Evolutionary conservation across 2,329 filamentous ascomycete species (phyloP).

Genomic region (Diplodia mutila): DNA sequence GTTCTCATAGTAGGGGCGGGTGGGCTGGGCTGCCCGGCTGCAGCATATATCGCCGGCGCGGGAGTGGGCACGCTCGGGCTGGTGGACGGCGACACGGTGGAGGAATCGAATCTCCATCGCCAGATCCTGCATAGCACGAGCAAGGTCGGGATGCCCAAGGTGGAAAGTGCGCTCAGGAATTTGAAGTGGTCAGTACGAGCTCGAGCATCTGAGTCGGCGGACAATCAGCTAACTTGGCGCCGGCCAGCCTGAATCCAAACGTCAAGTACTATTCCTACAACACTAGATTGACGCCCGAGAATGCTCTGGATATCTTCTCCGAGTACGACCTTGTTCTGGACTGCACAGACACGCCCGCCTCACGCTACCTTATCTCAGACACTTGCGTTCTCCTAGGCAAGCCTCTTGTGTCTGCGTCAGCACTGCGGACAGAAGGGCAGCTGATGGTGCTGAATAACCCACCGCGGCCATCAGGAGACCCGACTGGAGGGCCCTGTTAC

Average conservation of each 20-base stretch:
- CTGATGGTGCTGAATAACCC: slow-evolving; percentile 87
- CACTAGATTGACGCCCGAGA: slow-evolving; percentile 68
- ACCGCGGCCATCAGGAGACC: slow-evolving; percentile 61
- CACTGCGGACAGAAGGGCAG: slow-evolving; percentile 86
- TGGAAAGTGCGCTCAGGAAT: slow-evolving; percentile 66
- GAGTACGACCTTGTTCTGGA: slow-evolving; percentile 85
- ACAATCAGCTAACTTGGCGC: neutral
- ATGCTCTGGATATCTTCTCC: slow-evolving; percentile 67
- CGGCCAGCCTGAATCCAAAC: slow-evolving; percentile 69
- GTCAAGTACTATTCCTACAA: slow-evolving; percentile 66
- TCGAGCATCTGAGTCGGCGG: neutral
- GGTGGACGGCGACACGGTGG: slow-evolving; percentile 85
- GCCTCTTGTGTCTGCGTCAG: slow-evolving; percentile 85
- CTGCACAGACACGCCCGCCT: slow-evolving; percentile 91
- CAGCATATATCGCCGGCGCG: slow-evolving; percentile 88
- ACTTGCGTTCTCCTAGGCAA: slow-evolving; percentile 79
- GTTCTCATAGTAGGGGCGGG: slow-evolving; percentile 86
- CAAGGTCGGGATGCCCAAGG: slow-evolving; percentile 76
- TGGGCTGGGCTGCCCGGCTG: slow-evolving; percentile 88
- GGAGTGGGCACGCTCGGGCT: slow-evolving; percentile 83
- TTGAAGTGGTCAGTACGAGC: slow-evolving; percentile 47
- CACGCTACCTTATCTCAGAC: slow-evolving; percentile 91
- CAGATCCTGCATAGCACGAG: slow-evolving; percentile 80
- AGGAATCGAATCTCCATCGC: slow-evolving; percentile 87
- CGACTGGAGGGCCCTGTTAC: slow-evolving; percentile 79